Evolutionary conservation across 768 basidiomycete genomes (phyloP).

Genomic region (Suillus variegatus): DNA sequence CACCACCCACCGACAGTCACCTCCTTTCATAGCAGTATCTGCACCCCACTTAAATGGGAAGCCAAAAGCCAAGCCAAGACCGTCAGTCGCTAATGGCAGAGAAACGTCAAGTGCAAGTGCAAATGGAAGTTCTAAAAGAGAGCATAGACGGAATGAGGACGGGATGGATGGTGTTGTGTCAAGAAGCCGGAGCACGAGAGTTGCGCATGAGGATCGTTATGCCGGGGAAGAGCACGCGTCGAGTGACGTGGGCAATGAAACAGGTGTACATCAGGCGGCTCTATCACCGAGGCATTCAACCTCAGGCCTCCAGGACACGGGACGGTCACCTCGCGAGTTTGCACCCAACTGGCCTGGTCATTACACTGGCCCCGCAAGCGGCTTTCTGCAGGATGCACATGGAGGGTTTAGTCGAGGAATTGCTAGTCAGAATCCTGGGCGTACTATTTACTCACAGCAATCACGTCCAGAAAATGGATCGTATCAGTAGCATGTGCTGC

Average conservation of each 20-base stretch:
- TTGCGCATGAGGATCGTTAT: conserved; percentile 15
- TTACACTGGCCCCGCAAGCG: conserved; percentile 52
- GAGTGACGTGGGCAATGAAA: conserved; percentile 25
- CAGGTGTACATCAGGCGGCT: conserved; percentile 16
- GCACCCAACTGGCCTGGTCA: conserved; percentile 35
- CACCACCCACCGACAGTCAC: conserved; percentile 28
- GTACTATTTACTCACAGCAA: conserved; percentile 64
- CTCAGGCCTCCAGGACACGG: conserved; percentile 10
- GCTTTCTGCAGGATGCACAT: conserved; percentile 46
- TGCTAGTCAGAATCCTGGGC: conserved; percentile 50
- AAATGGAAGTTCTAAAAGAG: conserved; percentile 25
- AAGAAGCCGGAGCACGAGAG: conserved; percentile 34
- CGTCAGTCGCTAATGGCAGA: conserved; percentile 34
- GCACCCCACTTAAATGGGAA: conserved; percentile 33
- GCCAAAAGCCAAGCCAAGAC: conserved; percentile 39
- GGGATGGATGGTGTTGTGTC: conserved; percentile 23
- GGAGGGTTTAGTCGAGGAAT: conserved; percentile 39
- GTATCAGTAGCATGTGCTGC: conserved; percentile 22
- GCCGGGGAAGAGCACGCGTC: conserved; percentile 24
- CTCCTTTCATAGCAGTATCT: conserved; percentile 23
- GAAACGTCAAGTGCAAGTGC: conserved; percentile 34
- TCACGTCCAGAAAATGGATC: conserved; percentile 37
- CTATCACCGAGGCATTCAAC: conserved; percentile 23
- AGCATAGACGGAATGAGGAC: conserved; percentile 20
- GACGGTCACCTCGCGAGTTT: conserved; percentile 17